Percentiles rank a stretch among this genome's conserved stretches.
Evolutionary conservation across 768 basidiomycete genomes (phyloP).

Genomic region (Panaeolus papilionaceus): DNA sequence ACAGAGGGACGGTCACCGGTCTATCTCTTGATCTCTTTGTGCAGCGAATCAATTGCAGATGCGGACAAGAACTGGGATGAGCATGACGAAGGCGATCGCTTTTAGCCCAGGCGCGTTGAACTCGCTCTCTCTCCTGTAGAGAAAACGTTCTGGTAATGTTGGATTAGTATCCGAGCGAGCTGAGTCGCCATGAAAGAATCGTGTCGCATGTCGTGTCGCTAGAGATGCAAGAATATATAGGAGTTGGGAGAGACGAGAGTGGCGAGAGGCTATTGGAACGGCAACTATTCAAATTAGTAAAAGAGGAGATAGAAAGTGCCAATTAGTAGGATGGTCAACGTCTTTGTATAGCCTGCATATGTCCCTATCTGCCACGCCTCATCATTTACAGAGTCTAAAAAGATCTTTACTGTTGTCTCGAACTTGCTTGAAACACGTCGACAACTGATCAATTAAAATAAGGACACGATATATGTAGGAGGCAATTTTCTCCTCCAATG

Average conservation of each 20-base stretch:
- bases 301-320: slow-evolving; percentile 17
- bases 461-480: not conserved
- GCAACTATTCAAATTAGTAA: slow-evolving; percentile 48
- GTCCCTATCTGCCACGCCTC: not conserved
- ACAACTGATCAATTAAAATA: not conserved
- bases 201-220: slow-evolving; percentile 50
- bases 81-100: slow-evolving; percentile 49
- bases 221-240: slow-evolving; percentile 51
- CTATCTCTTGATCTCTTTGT: not conserved
- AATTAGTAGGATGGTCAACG: not conserved
- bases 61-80: slow-evolving; percentile 82
- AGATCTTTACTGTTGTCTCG: not conserved
- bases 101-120: slow-evolving; percentile 39
- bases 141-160: slow-evolving; percentile 16
- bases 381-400: slow-evolving; percentile 4
- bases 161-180: slow-evolving; percentile 16
- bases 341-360: slow-evolving; percentile 2
- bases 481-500: not conserved
- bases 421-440: slow-evolving; percentile 4
- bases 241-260: slow-evolving; percentile 49
- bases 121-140: slow-evolving; percentile 34
- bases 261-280: slow-evolving; percentile 41
- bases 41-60: not conserved
- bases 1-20: no score
- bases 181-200: slow-evolving; percentile 36